Evolutionary conservation across 495 filamentous ascomycete genomes (phyloP), one percentile per base, ranked within the genome.

Genomic region (Massariosphaeria phaeospora): DNA sequence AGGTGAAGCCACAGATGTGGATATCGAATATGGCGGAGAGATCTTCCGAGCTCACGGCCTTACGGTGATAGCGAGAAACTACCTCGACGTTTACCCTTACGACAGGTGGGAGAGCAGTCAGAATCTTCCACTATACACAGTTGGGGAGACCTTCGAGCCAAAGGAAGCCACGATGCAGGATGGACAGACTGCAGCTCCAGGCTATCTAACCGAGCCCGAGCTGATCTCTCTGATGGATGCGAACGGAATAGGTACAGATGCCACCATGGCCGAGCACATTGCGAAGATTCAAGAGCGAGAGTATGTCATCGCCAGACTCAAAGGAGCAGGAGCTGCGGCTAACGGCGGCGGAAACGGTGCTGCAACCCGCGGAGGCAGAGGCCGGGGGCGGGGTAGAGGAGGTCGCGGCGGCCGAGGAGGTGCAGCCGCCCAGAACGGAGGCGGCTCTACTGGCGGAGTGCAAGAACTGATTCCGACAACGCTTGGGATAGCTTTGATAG

Each of bases 221-320:
- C 75, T 98, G n/a, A 96, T 98, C 69, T 88, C 84, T 3, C 77
- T 98, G 20, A 98, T 98, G 93, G 94, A 98, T 71, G 91, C 88
- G 13, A 97, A 98, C 67, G 93, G 93, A 10, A 98, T 98, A 62
- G 93, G 93, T 13, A 98, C 93, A 3, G 93, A 98, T 71, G 93
- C 93, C 10, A 97, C 93, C 0, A 98, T 98, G 94, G 91, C 93
- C 0, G 93, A 98, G 60, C 93, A 98, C 67, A 97, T 98, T 64
- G 80, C 85, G 36, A 96, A 94, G 67, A 91, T 98, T 68, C 89
- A 96, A 69, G 82, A 91, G 34, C 75, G 93, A 25, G 73, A 88
- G 41, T 98, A 98, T 65, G 89, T 89, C 21, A 78, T 78, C 36
- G 81, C 81, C 2, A 71, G 82, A 26, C 67, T 78, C n/a, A 72